Evolutionary conservation across 139 green algal genomes (phyloP).

Genomic region (Penium margaritaceum): DNA sequence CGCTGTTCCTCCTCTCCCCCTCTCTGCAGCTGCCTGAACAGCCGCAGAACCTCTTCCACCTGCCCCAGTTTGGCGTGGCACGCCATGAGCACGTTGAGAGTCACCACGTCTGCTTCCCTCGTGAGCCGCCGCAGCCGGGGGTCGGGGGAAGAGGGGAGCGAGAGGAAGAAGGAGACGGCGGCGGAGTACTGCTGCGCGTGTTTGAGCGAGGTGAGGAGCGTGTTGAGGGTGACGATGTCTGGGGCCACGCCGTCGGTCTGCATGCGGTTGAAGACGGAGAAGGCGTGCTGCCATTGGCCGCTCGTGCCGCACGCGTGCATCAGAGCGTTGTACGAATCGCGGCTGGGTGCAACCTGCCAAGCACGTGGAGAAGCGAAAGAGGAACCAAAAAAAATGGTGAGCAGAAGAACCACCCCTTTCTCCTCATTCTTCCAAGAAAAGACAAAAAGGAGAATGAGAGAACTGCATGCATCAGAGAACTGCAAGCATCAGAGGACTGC

Average conservation of each 20-base stretch:
- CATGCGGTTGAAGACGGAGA: conserved; percentile 26
- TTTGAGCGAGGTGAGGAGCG: conserved; percentile 24
- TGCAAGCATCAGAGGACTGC: too few species aligned
- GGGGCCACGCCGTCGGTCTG: conserved; percentile 22
- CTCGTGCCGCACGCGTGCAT: conserved; percentile 25
- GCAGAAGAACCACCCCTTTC: too few species aligned
- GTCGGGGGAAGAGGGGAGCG: neutral
- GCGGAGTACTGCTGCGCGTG: conserved; percentile 15
- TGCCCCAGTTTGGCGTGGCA: conserved; percentile 27
- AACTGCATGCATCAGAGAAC: too few species aligned
- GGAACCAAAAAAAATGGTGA: too few species aligned
- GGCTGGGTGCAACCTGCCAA: conserved; percentile 18
- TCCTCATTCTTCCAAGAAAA: too few species aligned
- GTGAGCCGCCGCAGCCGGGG: neutral
- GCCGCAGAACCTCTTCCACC: conserved; percentile 5
- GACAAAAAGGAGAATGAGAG: too few species aligned
- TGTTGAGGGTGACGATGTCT: conserved; percentile 31
- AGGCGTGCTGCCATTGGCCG: conserved; percentile 20
- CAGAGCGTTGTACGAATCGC: conserved; percentile 21
- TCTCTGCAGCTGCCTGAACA: conserved; percentile 22
- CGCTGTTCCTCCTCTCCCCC: too few species aligned
- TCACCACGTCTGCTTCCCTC: neutral
- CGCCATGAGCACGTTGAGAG: conserved; percentile 20
- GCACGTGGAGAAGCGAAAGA: too few species aligned
- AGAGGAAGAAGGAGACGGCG: conserved; percentile 19